These are phyloP conservation scores for Colletotrichum coccodes DNA, from an alignment of 2,329 filamentous ascomycete species.

Conservation along the genomic window DNA sequence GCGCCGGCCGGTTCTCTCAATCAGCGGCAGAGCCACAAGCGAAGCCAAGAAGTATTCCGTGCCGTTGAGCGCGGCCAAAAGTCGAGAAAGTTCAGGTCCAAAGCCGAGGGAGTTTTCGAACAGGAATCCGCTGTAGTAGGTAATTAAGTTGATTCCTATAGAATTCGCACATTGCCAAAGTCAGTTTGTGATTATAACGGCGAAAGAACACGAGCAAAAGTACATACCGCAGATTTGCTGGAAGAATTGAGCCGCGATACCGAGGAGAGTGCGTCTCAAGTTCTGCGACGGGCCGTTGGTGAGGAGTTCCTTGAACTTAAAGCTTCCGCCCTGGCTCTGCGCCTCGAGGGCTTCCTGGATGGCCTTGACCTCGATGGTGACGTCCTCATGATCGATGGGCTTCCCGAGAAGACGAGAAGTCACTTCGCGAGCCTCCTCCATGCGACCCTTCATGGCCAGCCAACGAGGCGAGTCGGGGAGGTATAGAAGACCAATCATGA, in stretches of 20 bases:
- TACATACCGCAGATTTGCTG: slow-evolving; percentile 35
- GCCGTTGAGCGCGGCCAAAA: slow-evolving; percentile 64
- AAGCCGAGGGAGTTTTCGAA: slow-evolving; percentile 56
- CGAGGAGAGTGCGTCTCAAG: slow-evolving; percentile 67
- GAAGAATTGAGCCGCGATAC: slow-evolving; percentile 39
- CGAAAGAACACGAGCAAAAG: background rate
- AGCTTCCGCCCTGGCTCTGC: slow-evolving; percentile 36
- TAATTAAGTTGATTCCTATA: slow-evolving; percentile 45
- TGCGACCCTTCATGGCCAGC: slow-evolving; percentile 47
- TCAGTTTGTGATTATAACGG: no score
- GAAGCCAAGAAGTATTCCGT: slow-evolving; percentile 53
- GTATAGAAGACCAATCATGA: slow-evolving; percentile 46
- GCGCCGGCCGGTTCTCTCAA: slow-evolving; percentile 66
- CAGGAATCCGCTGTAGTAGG: slow-evolving; percentile 45
- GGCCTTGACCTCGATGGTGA: slow-evolving; percentile 34
- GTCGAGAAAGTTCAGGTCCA: slow-evolving; percentile 57
- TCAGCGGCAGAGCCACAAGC: slow-evolving; percentile 49
- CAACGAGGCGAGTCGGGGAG: slow-evolving; percentile 48
- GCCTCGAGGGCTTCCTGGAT: slow-evolving; percentile 40
- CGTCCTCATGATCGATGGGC: slow-evolving; percentile 37
- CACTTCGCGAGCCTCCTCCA: slow-evolving; percentile 38
- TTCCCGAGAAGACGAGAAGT: slow-evolving; percentile 39
- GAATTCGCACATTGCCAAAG: slow-evolving; percentile 13
- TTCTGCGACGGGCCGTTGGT: slow-evolving; percentile 73
- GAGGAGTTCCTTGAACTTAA: slow-evolving; percentile 42